Evolutionary conservation across 331 rosid genomes (phyloP), one percentile per base, ranked within the genome.

Genomic region (Malus hybrid): DNA sequence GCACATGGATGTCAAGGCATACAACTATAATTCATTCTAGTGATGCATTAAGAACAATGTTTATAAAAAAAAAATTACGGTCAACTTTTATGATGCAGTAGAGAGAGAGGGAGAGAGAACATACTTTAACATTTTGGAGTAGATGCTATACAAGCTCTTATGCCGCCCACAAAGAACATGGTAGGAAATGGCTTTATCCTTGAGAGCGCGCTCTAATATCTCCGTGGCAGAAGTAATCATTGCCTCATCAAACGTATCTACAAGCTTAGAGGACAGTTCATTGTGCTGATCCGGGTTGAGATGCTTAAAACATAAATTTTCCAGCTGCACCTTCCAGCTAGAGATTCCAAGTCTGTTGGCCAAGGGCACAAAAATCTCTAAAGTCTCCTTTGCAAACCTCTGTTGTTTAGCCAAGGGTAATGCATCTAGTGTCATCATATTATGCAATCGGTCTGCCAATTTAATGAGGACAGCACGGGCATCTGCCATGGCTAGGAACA

Each of bases 401-500:
- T 86, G 90, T 76, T 81, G 97, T 84, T 94, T 94, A n/a, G 83
- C 77, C 66, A 70, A 80, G 16, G 97, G 89, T 65, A 94, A 80
- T 68, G 97, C 97, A 77, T 92, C 99, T 12, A 94, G 84, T 5
- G 99, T 94, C 88, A 84, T 84, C 99, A 94, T 94, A 78, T 90
- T 94, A 88, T 92, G 97, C 30, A 94, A 77, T n/a, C 97, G 93
- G 82, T 94, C 97, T 0, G 97, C 97, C 89, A 92, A 82, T 84
- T 94, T 94, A 28, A 94, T 87, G 42, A 94, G 97, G 56, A 94
- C 99, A 63, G 97, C 97, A 84, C 96, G 87, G 9, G 99, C 93
- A 88, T 94, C 97, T 9, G 95, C 96, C 96, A 94, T 92, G 66
- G 96, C 99, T 46, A 94, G 96, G 75, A 94, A 94, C 97, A 92